Base-by-base conservation (phyloP, 1,284 basidiomycete genomes). In the Ceratobasidium papillatum region DNA sequence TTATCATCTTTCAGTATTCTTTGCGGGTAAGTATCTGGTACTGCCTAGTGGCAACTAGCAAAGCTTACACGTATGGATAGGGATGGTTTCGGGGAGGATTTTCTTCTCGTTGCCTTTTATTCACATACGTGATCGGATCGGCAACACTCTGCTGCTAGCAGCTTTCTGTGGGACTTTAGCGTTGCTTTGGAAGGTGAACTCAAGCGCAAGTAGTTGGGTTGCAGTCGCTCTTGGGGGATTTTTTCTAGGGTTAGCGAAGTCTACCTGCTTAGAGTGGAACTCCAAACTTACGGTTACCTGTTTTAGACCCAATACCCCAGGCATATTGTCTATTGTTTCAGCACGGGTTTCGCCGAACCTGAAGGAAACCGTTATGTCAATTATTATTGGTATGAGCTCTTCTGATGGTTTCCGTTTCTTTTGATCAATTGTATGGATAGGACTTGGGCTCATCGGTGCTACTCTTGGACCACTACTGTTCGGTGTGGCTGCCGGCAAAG, bases 71-170 rank as follows among this genome's bases (percentile, higher is more conserved):
- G n/a, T 12, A 56, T n/a, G 7, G n/a, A n/a, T 34, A 68, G 65
- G 65, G 17, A 51, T 68, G n/a, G 52, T 52, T 25, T 36, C 25
- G 7, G 65, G 65, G 2, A n/a, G 65, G 27, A 54, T 54, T 25
- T 68, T 68, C 51, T 68, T 68, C 36, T 68, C 65, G 5, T 34
- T 68, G 12, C 65, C 65, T 17, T 68, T 68, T 56, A 30, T 68
- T 25, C 65, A 68, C 65, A 54, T 68, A 7, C 65, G 51, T 3
- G 65, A 68, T 19, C 51, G 65, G 25, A 56, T 56, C 34, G 65
- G 65, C 19, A 68, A 68, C 27, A 68, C 49, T 0, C 9, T 68
- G 3, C 25, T 68, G 32, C 36, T 68, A 7, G 65, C 32, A 11
- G n/a, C 51, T 1, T 41, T 68, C 17, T 54, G 65, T 19, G 49